A percentile compares a stretch with the other conserved stretches of the same genome.
Conservation (phyloP, 345 rosid genomes). For the Eutrema yunnanense region DNA sequence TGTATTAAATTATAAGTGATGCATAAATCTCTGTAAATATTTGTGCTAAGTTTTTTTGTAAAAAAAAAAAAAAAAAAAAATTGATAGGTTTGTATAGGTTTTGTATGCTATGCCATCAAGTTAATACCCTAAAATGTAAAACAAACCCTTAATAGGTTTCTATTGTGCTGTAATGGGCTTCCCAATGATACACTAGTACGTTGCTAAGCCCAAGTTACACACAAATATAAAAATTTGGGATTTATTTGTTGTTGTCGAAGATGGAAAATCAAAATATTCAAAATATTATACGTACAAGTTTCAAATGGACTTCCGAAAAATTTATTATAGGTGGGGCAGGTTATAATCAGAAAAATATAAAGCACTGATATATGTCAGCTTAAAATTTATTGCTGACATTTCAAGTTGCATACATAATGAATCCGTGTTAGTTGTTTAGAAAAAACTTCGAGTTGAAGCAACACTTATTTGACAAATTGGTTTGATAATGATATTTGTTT, state of each 20-base stretch:
- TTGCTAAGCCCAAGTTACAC: background rate
- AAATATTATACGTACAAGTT: background rate
- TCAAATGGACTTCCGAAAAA: constrained; percentile 8
- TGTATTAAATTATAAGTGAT: no score
- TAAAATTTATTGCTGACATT: constrained; percentile 6
- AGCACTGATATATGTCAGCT: background rate
- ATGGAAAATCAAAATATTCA: background rate
- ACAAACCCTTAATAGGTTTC: background rate
- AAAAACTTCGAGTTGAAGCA: background rate
- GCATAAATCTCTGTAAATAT: no score
- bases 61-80: no score
- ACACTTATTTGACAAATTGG: background rate
- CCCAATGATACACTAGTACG: background rate
- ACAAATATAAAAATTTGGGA: background rate
- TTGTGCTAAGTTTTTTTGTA: no score
- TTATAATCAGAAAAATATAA: background rate
- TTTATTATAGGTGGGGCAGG: constrained; percentile 8
- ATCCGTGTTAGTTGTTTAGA: background rate
- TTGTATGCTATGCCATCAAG: no score
- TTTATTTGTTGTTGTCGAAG: background rate
- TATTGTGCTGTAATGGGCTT: constrained; percentile 3
- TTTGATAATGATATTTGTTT: background rate
- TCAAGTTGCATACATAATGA: constrained; percentile 11
- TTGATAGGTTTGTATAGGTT: no score
- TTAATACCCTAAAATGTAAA: no score